phyloP scores from a whole-genome alignment of 768 basidiomycete genomes.

The Leccinum rimulosum region DNA sequence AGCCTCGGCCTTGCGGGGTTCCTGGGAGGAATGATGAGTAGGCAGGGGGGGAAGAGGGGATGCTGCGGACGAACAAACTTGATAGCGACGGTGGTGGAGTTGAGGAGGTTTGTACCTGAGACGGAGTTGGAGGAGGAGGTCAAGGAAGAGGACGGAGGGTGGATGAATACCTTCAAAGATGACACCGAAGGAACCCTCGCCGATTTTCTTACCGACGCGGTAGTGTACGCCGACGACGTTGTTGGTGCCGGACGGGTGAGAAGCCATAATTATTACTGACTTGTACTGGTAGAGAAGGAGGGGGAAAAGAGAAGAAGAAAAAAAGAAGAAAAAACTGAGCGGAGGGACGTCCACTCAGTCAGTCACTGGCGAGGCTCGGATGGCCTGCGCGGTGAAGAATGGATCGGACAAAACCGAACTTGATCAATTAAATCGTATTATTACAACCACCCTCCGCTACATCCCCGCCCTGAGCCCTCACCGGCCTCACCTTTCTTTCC shows the following conservation, averaged over 20 bases:
- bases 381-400: conserved; percentile 31
- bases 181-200: conserved; percentile 98
- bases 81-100: conserved; percentile 98
- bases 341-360: conserved; percentile 5
- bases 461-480: conserved; percentile 18
- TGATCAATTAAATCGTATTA: neutral
- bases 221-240: conserved; percentile 96
- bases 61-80: conserved; percentile 82
- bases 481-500: neutral
- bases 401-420: conserved; percentile 34
- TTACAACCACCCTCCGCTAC: conserved; percentile 14
- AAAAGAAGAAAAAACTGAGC: conserved; percentile 1
- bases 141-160: neutral
- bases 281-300: conserved; percentile 17
- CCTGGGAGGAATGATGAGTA: conserved; percentile 42
- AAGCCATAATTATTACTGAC: conserved; percentile 43
- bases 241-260: conserved; percentile 56
- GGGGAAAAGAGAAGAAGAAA: conserved; percentile 1
- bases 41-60: neutral
- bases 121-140: neutral
- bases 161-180: conserved; percentile 73
- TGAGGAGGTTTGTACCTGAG: conserved; percentile 93
- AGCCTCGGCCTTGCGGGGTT: conserved; percentile 92
- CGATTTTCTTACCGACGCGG: conserved; percentile 98
- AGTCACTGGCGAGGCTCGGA: conserved; percentile 19